phyloP scores from a whole-genome alignment of 495 filamentous ascomycete genomes.

The Neurospora hispaniola region DNA sequence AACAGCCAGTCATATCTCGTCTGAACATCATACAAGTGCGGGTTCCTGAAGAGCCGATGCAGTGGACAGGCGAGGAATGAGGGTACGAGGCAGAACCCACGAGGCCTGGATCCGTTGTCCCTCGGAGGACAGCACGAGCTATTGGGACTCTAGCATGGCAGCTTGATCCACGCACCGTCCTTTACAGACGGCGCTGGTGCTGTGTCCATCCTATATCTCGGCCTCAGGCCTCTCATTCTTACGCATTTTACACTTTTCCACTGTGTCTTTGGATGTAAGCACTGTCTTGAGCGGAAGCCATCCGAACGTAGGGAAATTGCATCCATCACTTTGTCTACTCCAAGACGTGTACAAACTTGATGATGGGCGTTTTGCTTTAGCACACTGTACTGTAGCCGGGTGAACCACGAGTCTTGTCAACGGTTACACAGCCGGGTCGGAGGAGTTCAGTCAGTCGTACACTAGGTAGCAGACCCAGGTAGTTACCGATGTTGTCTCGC shows the following conservation, averaged over 20 bases:
- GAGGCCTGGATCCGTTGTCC: neutral
- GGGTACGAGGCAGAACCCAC: neutral
- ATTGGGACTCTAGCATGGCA: neutral
- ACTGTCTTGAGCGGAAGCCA: neutral
- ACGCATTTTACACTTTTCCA: neutral
- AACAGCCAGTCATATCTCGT: neutral
- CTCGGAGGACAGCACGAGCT: neutral
- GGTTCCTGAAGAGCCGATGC: neutral
- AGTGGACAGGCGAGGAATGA: neutral
- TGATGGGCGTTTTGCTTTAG: neutral
- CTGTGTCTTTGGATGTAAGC: neutral
- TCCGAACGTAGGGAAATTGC: neutral
- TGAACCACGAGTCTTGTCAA: neutral
- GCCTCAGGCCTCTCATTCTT: neutral
- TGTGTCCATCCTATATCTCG: neutral
- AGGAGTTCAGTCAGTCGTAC: neutral
- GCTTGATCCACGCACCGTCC: neutral
- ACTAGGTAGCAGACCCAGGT: neutral
- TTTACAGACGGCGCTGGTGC: neutral
- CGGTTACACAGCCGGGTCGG: neutral
- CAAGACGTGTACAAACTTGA: neutral
- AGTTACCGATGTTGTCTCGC: conserved; percentile 3
- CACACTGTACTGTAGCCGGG: neutral
- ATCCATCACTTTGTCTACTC: neutral
- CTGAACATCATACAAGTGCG: neutral